phyloP scores from a whole-genome alignment of 495 filamentous ascomycete species.

The Bacidia rubella region DNA sequence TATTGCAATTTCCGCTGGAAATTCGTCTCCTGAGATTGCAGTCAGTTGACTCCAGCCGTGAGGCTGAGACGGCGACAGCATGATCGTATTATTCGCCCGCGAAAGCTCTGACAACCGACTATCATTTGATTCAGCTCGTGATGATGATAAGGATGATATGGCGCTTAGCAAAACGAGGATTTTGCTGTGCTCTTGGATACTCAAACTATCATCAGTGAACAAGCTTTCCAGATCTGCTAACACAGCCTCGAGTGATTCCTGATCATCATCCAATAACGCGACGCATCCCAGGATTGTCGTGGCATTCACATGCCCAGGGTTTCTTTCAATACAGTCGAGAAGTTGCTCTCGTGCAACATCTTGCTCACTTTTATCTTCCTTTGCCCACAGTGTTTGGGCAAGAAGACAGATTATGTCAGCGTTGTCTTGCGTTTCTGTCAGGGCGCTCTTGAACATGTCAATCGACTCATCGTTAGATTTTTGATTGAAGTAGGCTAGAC shows the following conservation, averaged over 20 bases:
- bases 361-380: constrained; percentile 60
- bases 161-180: constrained; percentile 44
- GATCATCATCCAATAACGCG: constrained; percentile 64
- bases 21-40: constrained; percentile 35
- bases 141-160: constrained; percentile 37
- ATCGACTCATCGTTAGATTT: constrained; percentile 51
- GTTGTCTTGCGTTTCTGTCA: constrained; percentile 62
- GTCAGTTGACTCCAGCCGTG: constrained; percentile 67
- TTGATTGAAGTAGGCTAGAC: constrained; percentile 63
- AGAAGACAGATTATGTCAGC: constrained; percentile 82
- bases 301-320: constrained; percentile 62
- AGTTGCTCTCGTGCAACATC: constrained; percentile 66
- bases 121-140: constrained; percentile 23
- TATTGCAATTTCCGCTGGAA: constrained; percentile 68
- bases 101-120: constrained; percentile 11
- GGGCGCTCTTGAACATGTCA: constrained; percentile 64
- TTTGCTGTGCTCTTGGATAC: constrained; percentile 32
- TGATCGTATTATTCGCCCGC: constrained; percentile 56
- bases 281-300: constrained; percentile 70
- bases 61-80: constrained; percentile 61
- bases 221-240: constrained; percentile 59
- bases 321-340: constrained; percentile 58
- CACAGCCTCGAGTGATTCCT: constrained; percentile 67
- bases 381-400: constrained; percentile 85
- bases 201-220: constrained; percentile 45